These are phyloP conservation scores for Microthyrium microscopicum DNA, from an alignment of 2,329 filamentous ascomycete species.

Conservation along the genomic window DNA sequence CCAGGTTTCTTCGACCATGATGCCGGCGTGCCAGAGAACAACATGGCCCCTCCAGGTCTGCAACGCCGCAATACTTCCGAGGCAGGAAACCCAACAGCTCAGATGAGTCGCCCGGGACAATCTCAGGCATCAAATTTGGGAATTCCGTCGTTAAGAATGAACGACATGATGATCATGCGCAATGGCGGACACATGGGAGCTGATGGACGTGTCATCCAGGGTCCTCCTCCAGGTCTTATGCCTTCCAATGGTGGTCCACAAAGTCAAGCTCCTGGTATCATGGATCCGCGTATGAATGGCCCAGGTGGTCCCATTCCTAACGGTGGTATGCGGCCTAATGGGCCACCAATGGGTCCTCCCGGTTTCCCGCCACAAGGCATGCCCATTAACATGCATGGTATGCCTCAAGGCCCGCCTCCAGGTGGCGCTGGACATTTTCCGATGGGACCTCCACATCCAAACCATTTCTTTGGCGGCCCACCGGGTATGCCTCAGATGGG, in stretches of 20 bases:
- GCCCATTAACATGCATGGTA: too few species aligned
- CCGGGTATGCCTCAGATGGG: too few species aligned
- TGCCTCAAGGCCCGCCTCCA: too few species aligned
- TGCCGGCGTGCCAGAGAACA: not conserved
- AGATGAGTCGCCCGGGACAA: not conserved
- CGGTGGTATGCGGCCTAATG: too few species aligned
- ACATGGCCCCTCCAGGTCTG: conserved; percentile 5
- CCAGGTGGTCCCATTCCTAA: too few species aligned
- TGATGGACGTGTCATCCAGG: too few species aligned
- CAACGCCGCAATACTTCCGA: conserved; percentile 6
- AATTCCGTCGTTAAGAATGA: conserved; percentile 5
- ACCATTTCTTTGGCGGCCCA: too few species aligned
- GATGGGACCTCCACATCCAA: too few species aligned
- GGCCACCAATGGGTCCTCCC: too few species aligned
- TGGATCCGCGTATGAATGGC: conserved; percentile 14
- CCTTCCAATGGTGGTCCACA: conserved; percentile 6
- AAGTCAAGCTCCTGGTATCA: conserved; percentile 16
- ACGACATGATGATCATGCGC: not conserved
- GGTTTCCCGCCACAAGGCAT: too few species aligned
- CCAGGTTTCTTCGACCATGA: conserved; percentile 5
- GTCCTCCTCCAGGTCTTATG: conserved; percentile 6
- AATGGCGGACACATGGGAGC: not conserved
- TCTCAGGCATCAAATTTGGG: conserved; percentile 7
- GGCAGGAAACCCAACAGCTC: too few species aligned
- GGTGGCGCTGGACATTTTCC: too few species aligned